These are phyloP conservation scores for Eucalyptus coolabah DNA, from an alignment of 345 rosid genomes.

Conservation along the genomic window DNA sequence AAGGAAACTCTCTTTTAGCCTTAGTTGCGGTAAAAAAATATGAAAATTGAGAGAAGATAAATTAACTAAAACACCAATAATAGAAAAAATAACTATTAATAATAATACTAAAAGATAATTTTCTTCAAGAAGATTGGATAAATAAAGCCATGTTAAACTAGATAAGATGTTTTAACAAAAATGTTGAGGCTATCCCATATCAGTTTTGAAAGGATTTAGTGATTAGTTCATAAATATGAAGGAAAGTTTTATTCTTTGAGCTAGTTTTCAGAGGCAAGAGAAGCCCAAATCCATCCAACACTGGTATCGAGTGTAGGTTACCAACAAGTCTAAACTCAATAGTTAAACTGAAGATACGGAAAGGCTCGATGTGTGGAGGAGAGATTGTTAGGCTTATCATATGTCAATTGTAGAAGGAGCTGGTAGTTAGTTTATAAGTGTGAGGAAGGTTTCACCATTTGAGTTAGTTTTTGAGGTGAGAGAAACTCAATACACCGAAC, in stretches of 20 bases:
- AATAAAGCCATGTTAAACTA: background rate
- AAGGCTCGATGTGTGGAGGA: background rate
- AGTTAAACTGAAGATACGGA: too few relatives aligned
- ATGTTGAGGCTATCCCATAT: background rate
- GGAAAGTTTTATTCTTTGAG: too few relatives aligned
- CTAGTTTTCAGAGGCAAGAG: background rate
- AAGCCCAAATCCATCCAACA: background rate
- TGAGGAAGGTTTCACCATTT: background rate
- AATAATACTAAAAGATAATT: background rate
- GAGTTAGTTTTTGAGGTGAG: background rate
- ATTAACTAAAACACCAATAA: too few relatives aligned
- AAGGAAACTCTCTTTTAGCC: background rate
- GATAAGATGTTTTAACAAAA: background rate
- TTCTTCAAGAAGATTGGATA: background rate
- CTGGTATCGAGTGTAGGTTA: background rate
- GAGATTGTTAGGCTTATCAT: background rate
- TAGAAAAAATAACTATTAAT: too few relatives aligned
- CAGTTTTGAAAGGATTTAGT: too few relatives aligned
- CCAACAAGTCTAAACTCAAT: background rate
- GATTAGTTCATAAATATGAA: too few relatives aligned
- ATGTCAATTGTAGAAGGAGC: background rate
- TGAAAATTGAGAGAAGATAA: background rate
- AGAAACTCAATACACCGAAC: background rate
- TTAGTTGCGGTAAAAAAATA: background rate
- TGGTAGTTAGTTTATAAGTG: background rate